Conservation (phyloP, 352 stramenopile species). For the Globisporangium recalcitrans region DNA sequence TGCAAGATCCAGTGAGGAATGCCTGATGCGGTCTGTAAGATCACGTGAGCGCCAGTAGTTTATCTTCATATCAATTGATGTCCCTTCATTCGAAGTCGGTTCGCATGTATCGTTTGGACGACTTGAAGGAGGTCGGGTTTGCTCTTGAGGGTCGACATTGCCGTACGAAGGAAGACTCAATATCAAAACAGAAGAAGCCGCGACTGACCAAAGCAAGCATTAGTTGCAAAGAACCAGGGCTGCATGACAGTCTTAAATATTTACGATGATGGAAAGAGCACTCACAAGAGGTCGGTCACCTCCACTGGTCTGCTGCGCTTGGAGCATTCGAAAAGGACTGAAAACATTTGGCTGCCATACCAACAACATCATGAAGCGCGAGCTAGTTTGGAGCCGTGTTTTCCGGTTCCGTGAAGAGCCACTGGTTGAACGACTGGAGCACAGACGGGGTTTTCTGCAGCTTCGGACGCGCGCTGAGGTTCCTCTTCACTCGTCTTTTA, state of each 20-base stretch:
- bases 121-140: not conserved
- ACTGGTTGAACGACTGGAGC: constrained; percentile 45
- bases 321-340: not conserved
- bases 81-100: not conserved
- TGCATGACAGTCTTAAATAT: constrained; percentile 3
- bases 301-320: not conserved
- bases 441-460: constrained; percentile 27
- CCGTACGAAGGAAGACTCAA: not conserved
- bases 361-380: not conserved
- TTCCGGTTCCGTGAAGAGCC: constrained; percentile 47
- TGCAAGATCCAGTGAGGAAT: not conserved
- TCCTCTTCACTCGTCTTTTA: constrained; percentile 7
- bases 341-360: not conserved
- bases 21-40: not conserved
- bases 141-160: not conserved
- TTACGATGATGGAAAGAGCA: not conserved
- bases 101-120: not conserved
- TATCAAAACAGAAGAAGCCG: not conserved
- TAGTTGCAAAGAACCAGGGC: not conserved
- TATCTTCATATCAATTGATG: not conserved
- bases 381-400: constrained; percentile 24
- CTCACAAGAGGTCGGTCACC: not conserved
- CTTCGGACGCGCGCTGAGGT: constrained; percentile 1
- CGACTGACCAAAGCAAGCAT: not conserved
- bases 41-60: not conserved